These are phyloP conservation scores for Madurella mycetomatis DNA, from an alignment of 2,329 filamentous ascomycete species.

Conservation along the genomic window DNA sequence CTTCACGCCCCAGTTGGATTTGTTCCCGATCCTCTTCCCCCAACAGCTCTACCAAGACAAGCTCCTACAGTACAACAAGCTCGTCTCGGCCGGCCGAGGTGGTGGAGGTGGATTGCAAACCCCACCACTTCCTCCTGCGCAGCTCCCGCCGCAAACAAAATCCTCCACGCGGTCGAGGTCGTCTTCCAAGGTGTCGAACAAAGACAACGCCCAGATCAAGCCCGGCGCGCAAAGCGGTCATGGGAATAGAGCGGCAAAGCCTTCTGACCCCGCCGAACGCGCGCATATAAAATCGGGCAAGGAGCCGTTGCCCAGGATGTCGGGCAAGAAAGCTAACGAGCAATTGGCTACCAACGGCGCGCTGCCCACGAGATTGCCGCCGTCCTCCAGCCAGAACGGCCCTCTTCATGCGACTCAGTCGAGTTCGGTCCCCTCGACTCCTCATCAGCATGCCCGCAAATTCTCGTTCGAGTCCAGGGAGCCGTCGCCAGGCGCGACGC, in stretches of 20 bases:
- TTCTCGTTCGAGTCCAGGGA: constrained; percentile 73
- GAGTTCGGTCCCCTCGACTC: constrained; percentile 88
- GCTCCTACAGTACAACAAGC: constrained; percentile 61
- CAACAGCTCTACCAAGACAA: constrained; percentile 59
- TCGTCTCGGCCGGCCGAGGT: constrained; percentile 53
- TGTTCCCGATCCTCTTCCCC: constrained; percentile 54
- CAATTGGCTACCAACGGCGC: constrained; percentile 13
- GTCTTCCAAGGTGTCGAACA: constrained; percentile 56
- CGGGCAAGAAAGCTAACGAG: constrained; percentile 27
- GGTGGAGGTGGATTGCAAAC: constrained; percentile 52
- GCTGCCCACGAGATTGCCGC: constrained; percentile 17
- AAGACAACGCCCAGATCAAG: constrained; percentile 45
- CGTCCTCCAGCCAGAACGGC: constrained; percentile 11
- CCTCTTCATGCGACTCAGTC: constrained; percentile 53
- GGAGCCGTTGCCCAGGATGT: constrained; percentile 49
- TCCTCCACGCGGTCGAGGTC: constrained; percentile 54
- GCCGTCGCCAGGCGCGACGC: constrained; percentile 73
- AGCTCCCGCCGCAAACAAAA: constrained; percentile 54
- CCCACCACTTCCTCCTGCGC: constrained; percentile 50
- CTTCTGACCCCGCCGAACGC: constrained; percentile 56
- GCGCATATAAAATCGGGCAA: constrained; percentile 56
- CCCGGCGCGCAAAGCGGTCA: constrained; percentile 51
- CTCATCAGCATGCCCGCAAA: constrained; percentile 80
- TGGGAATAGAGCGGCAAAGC: constrained; percentile 60
- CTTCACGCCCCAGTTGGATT: constrained; percentile 39